These are phyloP conservation scores for Apiospora rasikravindrae DNA, from an alignment of 2,329 filamentous ascomycete species.

Conservation along the genomic window DNA sequence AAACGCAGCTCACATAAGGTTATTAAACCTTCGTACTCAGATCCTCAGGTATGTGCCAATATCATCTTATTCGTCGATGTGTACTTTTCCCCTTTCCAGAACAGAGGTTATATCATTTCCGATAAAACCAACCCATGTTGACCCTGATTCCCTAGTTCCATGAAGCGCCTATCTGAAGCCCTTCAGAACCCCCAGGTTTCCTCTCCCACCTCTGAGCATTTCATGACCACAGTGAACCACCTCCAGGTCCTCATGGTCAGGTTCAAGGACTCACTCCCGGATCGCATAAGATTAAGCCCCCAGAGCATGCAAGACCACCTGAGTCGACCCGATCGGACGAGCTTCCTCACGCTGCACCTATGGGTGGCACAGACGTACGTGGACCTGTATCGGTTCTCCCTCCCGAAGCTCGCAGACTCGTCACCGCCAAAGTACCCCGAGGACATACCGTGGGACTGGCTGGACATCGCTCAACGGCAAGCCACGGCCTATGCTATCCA, in stretches of 20 bases:
- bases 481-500: conserved; percentile 23
- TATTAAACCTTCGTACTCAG: conserved; percentile 24
- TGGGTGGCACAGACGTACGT: conserved; percentile 20
- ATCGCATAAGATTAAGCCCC: conserved; percentile 18
- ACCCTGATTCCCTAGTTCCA: not conserved
- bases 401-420: conserved; percentile 4
- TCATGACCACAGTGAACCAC: conserved; percentile 23
- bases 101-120: not conserved
- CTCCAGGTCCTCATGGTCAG: conserved; percentile 21
- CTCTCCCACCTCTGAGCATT: conserved; percentile 9
- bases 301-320: conserved; percentile 21
- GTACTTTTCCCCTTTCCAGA: not conserved
- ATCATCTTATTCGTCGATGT: not conserved
- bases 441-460: conserved; percentile 18
- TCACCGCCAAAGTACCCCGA: not conserved
- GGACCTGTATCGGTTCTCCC: conserved; percentile 17
- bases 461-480: conserved; percentile 18
- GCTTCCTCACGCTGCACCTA: conserved; percentile 20
- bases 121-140: not conserved
- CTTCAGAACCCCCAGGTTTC: not conserved
- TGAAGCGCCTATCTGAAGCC: conserved; percentile 1
- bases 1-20: conserved; percentile 22
- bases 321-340: conserved; percentile 21
- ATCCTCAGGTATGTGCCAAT: conserved; percentile 21
- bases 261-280: conserved; percentile 24